Base-by-base conservation (phyloP, 2,329 filamentous ascomycete genomes). In the Tolypocladium tropicale region DNA sequence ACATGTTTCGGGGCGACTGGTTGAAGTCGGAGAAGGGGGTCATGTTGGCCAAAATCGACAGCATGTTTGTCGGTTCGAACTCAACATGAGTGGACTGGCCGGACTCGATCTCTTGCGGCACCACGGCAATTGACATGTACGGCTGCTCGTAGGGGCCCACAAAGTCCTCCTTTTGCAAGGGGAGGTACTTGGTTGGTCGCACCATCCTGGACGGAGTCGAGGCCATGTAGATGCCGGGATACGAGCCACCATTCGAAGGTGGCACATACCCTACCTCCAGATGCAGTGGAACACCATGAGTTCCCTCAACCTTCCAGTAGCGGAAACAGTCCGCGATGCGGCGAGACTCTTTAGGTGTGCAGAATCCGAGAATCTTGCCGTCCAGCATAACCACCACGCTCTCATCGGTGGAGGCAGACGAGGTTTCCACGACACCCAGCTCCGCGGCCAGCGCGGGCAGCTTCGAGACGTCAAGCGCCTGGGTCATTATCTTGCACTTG, bases 1-100 rank as follows among this genome's bases (percentile, higher is more conserved):
- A 99, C 93, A 97, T 97, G 74, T 99, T 99, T 81, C 94, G 82
- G 1, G 94, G 94, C 16, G 92, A 96, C 72, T 99, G 94, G 74
- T 99, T 99, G 76, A 96, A 96, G 70, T 99, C 90, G 51, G 93
- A 96, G 74, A 99, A 99, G 4, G 94, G 94, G 0, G 94, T 99
- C 87, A 96, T 95, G 74, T 97, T 97, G 65, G 94, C 94, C 53
- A 99, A 81, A 61, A 99, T 97, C 9, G 93, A 97, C 30, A 99
- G 83, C 62, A 99, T 97, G 72, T 97, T 94, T 34, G 94, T 99
- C 2, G 94, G 92, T 57, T 92, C 87, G 65, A 89, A 89, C 72
- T 99, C 94, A 49, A 97, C 91, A 68, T 99, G 94, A 0, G 91
- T 96, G 5, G 90, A 91, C 65, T 92, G 82, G 52, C 90, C 90